A percentile compares a stretch with the other conserved stretches of the same genome.
These are phyloP conservation scores for Agrocybe pediades DNA, from an alignment of 768 basidiomycete species.

Conservation along the genomic window DNA sequence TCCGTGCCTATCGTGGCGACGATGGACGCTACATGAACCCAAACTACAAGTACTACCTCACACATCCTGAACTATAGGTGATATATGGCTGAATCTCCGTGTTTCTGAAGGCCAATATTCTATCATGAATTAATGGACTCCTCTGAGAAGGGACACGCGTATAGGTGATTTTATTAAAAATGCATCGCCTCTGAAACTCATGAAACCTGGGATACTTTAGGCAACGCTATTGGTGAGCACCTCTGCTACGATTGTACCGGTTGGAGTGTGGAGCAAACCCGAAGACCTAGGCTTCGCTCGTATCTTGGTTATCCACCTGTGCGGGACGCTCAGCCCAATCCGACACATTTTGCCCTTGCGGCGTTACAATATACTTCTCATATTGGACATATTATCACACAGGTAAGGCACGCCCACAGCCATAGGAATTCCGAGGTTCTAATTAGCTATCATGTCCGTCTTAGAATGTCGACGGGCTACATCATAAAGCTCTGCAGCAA, in stretches of 20 bases:
- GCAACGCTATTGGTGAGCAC: conserved; percentile 75
- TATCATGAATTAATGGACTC: conserved; percentile 84
- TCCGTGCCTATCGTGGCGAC: conserved; percentile 87
- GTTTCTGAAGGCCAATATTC: conserved; percentile 56
- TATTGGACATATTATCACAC: conserved; percentile 72
- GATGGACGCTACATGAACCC: conserved; percentile 90
- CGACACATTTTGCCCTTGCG: conserved; percentile 85
- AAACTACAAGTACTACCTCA: conserved; percentile 71
- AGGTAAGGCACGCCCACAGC: conserved; percentile 41
- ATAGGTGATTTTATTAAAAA: conserved; percentile 51
- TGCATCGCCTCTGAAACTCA: not conserved
- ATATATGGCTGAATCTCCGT: not conserved
- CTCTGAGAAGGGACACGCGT: conserved; percentile 65
- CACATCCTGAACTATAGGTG: conserved; percentile 1
- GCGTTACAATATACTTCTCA: conserved; percentile 74
- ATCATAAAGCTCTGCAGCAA: conserved; percentile 70
- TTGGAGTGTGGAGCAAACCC: not conserved
- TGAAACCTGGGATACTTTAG: conserved; percentile 35
- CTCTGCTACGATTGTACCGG: conserved; percentile 5
- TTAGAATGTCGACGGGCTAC: conserved; percentile 92
- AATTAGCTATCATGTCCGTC: not conserved
- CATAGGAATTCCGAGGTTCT: not conserved
- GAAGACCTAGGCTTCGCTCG: conserved; percentile 56
- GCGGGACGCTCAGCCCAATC: conserved; percentile 80
- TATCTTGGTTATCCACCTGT: conserved; percentile 89